Evolutionary conservation across 768 basidiomycete species (phyloP), one percentile per base, ranked within the genome.

Genomic region (Amyloporia xantha): DNA sequence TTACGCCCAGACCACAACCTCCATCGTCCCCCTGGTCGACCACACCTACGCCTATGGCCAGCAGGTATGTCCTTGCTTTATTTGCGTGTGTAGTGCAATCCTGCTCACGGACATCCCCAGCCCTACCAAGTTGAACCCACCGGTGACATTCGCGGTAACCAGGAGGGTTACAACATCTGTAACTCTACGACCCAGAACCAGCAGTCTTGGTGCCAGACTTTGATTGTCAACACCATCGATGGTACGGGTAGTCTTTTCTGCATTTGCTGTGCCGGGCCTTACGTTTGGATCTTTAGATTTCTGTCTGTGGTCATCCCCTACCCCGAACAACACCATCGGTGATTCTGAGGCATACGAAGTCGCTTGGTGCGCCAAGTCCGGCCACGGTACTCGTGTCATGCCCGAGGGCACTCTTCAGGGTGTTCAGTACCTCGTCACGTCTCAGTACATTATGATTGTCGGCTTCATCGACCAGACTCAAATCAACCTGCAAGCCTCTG

Each of bases 281-380:
- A n/a, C n/a, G n/a, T n/a, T n/a, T n/a, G n/a, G n/a, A n/a, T n/a
- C n/a, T 40, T 15, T 25, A 86, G 85, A 87, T 58, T 86, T 83
- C 64, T 87, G 85, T 54, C 56, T 86, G 0, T 86, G 81, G 79
- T 81, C 71, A 25, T 76, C 82, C 0, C 55, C 71, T 1, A 64
- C 66, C n/a, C 68, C 75, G 3, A 70, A 78, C 61, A 69, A 74
- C 12, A 63, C 67, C 15, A 81, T 91, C 38, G 82, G 74, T 27
- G 73, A 84, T 51, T 76, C 75, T 2, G 90, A 92, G 61, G 81
- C 75, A 36, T 70, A 79, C 60, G 81, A 79, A 58, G 83, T 91
- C 9, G 79, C 86, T 1, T 92, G 78, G 75, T 92, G 87, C 68
- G 78, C 81, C n/a, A 79, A 83, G 61, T 72, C 73, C 1, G 78